Evolutionary conservation across 192 early-diverging fungal genomes (phyloP).

Genomic region (Coemansia sp.): DNA sequence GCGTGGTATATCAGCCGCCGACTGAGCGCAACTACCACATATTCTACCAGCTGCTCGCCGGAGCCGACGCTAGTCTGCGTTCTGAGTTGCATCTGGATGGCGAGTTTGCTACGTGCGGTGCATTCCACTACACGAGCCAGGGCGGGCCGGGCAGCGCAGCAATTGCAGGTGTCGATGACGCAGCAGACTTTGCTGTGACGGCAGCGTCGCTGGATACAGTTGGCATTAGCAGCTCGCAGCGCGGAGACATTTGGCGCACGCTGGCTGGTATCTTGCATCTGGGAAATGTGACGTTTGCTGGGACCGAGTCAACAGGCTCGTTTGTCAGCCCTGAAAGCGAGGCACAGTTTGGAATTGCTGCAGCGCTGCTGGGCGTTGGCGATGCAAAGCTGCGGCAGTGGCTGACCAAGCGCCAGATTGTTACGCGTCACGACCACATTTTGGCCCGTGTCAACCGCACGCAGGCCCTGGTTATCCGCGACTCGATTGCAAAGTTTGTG

Average conservation of each 20-base stretch:
- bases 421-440: slow-evolving; percentile 79
- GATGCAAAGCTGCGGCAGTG: slow-evolving; percentile 70
- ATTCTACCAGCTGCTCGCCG: slow-evolving; percentile 93
- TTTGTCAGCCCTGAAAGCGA: slow-evolving; percentile 68
- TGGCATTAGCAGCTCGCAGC: slow-evolving; percentile 73
- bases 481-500: slow-evolving; percentile 70
- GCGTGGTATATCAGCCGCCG: slow-evolving; percentile 65
- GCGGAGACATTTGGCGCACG: slow-evolving; percentile 80
- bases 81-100: slow-evolving; percentile 68
- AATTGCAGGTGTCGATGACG: slow-evolving; percentile 60
- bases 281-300: slow-evolving; percentile 75
- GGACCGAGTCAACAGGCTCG: slow-evolving; percentile 58
- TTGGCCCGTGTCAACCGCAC: slow-evolving; percentile 71
- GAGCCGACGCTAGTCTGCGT: slow-evolving; percentile 69
- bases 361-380: slow-evolving; percentile 80
- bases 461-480: slow-evolving; percentile 69
- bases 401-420: slow-evolving; percentile 81
- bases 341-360: slow-evolving; percentile 69
- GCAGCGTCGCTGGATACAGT: slow-evolving; percentile 82
- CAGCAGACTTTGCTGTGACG: slow-evolving; percentile 62
- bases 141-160: slow-evolving; percentile 50
- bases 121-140: slow-evolving; percentile 51
- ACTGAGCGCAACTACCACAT: slow-evolving; percentile 92
- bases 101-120: slow-evolving; percentile 62
- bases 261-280: slow-evolving; percentile 88